Evolutionary conservation across 2,329 filamentous ascomycete genomes (phyloP).

Genomic region (Clarireedia homoeocarpa): DNA sequence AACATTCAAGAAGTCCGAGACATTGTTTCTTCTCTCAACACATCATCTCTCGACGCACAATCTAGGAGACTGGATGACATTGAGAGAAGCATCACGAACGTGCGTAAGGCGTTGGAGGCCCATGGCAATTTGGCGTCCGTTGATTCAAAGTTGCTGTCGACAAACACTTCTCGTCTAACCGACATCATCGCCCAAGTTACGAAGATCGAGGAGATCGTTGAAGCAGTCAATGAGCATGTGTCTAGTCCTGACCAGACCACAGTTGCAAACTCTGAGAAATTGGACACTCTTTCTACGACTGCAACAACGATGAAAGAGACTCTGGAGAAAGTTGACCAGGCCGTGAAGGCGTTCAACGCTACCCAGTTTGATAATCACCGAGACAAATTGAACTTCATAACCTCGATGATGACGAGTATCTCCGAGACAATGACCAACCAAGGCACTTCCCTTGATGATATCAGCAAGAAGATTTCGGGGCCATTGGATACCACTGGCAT

Average conservation of each 20-base stretch:
- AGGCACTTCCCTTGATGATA: slow-evolving; percentile 7
- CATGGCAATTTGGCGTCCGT: slow-evolving; percentile 16
- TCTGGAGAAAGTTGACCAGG: slow-evolving; percentile 5
- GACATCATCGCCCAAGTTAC: slow-evolving; percentile 13
- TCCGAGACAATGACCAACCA: slow-evolving; percentile 9
- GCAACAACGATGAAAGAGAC: slow-evolving; percentile 12
- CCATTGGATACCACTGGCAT: slow-evolving; percentile 8
- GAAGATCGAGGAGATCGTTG: slow-evolving; percentile 13
- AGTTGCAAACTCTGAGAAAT: slow-evolving; percentile 8
- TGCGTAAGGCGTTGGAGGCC: slow-evolving; percentile 17
- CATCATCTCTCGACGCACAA: slow-evolving; percentile 12
- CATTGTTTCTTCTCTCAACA: slow-evolving; percentile 15
- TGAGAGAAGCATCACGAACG: slow-evolving; percentile 13
- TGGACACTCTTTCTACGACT: slow-evolving; percentile 13
- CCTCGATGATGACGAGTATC: slow-evolving; percentile 10
- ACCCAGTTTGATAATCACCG: slow-evolving; percentile 9
- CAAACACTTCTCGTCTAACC: slow-evolving; percentile 15
- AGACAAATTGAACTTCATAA: slow-evolving; percentile 8
- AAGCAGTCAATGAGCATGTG: slow-evolving; percentile 12
- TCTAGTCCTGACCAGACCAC: slow-evolving; percentile 6
- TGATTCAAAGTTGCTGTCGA: slow-evolving; percentile 17
- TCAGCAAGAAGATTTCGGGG: slow-evolving; percentile 6
- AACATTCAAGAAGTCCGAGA: slow-evolving; percentile 15
- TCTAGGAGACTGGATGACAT: slow-evolving; percentile 14
- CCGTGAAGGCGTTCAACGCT: slow-evolving; percentile 7